Evolutionary conservation across 208 protist genomes (phyloP).

Genomic region (Leishmania braziliensis): DNA sequence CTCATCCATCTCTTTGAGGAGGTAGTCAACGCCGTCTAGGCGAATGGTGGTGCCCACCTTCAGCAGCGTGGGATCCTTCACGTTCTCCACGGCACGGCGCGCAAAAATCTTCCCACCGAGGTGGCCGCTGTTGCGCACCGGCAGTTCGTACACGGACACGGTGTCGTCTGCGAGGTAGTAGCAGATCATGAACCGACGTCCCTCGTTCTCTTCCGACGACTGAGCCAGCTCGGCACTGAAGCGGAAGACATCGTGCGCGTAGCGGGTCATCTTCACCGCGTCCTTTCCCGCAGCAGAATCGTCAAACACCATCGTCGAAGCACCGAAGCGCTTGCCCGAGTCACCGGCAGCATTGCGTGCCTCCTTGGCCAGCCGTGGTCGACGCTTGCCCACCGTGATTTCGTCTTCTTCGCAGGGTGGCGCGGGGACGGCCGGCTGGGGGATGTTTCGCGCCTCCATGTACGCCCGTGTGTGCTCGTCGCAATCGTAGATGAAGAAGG

Average conservation of each 20-base stretch:
- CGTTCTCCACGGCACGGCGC: constrained; percentile 75
- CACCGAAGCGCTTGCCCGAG: constrained; percentile 39
- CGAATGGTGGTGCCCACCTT: constrained; percentile 71
- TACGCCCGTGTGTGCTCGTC: constrained; percentile 92
- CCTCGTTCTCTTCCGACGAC: constrained; percentile 56
- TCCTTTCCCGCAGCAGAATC: constrained; percentile 65
- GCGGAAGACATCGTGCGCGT: constrained; percentile 90
- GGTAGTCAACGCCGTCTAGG: constrained; percentile 69
- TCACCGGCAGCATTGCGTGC: neutral
- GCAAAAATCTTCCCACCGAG: constrained; percentile 91
- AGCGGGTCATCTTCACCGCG: constrained; percentile 80
- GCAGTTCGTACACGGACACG: constrained; percentile 92
- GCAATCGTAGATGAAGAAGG: constrained; percentile 94
- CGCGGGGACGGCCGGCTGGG: constrained; percentile 29
- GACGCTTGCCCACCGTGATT: constrained; percentile 32
- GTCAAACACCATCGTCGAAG: constrained; percentile 80
- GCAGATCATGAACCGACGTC: constrained; percentile 84
- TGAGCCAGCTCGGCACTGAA: constrained; percentile 80
- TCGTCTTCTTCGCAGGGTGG: constrained; percentile 53
- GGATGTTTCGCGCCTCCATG: constrained; percentile 60
- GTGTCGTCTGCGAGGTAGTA: constrained; percentile 97
- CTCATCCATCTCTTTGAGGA: constrained; percentile 75
- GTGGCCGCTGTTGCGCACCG: constrained; percentile 92
- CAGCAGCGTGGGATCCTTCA: constrained; percentile 60
- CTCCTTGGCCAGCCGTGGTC: constrained; percentile 20